Evolutionary conservation across 2,329 filamentous ascomycete genomes (phyloP).

Genomic region (Fusarium sp.): DNA sequence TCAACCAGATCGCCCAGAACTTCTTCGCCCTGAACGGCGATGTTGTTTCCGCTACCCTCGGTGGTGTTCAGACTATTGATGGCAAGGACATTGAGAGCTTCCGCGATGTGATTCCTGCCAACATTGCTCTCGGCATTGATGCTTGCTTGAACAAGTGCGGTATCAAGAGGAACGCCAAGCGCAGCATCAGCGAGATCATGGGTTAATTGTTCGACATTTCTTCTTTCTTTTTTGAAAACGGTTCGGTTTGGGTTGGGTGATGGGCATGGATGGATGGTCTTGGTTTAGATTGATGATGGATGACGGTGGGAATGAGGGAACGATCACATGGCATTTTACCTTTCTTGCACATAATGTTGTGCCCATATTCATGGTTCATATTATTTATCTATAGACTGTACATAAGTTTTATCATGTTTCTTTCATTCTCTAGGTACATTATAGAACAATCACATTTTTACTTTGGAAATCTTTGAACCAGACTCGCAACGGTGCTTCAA

Average conservation of each 20-base stretch:
- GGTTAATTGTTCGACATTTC: not conserved
- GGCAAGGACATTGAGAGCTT: conserved; percentile 57
- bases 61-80: conserved; percentile 51
- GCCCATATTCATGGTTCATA: not conserved
- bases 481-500: too few species aligned
- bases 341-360: not conserved
- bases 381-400: not conserved
- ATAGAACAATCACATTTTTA: not conserved
- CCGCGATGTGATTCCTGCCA: conserved; percentile 57
- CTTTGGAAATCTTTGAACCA: not conserved
- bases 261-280: not conserved
- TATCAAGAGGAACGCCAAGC: conserved; percentile 53
- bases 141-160: conserved; percentile 63
- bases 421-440: not conserved
- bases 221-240: not conserved
- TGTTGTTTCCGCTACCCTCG: conserved; percentile 54
- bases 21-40: conserved; percentile 58
- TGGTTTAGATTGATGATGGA: not conserved
- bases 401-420: not conserved
- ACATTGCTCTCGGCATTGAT: conserved; percentile 64
- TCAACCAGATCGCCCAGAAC: conserved; percentile 60
- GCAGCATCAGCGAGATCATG: conserved; percentile 15
- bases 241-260: not conserved
- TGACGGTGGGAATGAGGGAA: not conserved
- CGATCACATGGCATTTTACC: not conserved